These are phyloP conservation scores for Trametes elegans DNA, from an alignment of 768 basidiomycete species.

Conservation along the genomic window DNA sequence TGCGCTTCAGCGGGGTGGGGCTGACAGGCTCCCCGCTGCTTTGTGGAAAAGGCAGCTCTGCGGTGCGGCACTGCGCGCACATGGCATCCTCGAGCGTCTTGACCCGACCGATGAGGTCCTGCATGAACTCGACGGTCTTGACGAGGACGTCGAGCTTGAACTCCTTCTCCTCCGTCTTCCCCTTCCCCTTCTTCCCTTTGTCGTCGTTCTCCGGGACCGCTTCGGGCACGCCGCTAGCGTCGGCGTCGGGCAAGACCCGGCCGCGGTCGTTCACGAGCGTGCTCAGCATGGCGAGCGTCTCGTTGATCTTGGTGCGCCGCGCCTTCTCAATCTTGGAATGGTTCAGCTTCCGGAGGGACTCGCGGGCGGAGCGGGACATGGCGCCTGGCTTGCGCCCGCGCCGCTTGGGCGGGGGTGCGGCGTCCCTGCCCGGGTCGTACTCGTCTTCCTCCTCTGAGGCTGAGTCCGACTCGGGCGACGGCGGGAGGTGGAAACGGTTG, in stretches of 20 bases:
- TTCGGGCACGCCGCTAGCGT: constrained; percentile 34
- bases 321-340: constrained; percentile 95
- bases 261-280: constrained; percentile 59
- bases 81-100: constrained; percentile 31
- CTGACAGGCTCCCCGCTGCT: background rate
- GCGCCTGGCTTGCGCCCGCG: constrained; percentile 72
- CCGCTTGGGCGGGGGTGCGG: constrained; percentile 45
- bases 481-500: constrained; percentile 14
- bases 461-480: constrained; percentile 26
- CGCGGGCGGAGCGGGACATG: constrained; percentile 73
- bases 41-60: background rate
- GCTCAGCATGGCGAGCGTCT: constrained; percentile 75
- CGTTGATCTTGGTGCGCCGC: constrained; percentile 93
- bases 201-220: constrained; percentile 30
- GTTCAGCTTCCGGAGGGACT: constrained; percentile 87
- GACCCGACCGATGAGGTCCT: constrained; percentile 63
- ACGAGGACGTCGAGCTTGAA: constrained; percentile 92
- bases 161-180: constrained; percentile 71
- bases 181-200: constrained; percentile 66
- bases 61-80: constrained; percentile 9
- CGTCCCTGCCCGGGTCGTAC: constrained; percentile 26
- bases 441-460: constrained; percentile 32
- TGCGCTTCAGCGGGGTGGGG: constrained; percentile 22
- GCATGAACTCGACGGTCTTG: constrained; percentile 75
- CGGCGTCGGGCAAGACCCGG: constrained; percentile 21